A percentile compares a stretch with the other conserved stretches of the same genome.
Evolutionary conservation across 129 eudicot genomes (phyloP).

Genomic region (Arctium lappa): DNA sequence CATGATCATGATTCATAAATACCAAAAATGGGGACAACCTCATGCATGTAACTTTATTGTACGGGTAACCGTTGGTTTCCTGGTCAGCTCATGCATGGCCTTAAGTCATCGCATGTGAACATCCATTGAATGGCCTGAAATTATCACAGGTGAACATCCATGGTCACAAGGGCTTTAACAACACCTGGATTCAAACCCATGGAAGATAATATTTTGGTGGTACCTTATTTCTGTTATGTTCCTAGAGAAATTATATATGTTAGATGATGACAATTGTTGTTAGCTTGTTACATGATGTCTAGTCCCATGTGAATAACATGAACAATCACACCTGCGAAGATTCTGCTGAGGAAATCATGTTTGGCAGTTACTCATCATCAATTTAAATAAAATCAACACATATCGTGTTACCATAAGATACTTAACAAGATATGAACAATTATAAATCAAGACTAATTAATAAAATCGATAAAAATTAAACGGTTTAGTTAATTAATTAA

Average conservation of each 20-base stretch:
- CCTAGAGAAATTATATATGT: constrained; percentile 26
- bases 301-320: constrained; percentile 37
- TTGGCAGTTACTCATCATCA: constrained; percentile 31
- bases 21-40: constrained; percentile 31
- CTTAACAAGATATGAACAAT: too few species aligned
- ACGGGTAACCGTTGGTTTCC: too few species aligned
- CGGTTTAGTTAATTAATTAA: not conserved
- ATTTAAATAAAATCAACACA: too few species aligned
- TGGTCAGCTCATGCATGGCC: too few species aligned
- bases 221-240: constrained; percentile 32
- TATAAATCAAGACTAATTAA: not conserved
- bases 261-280: constrained; percentile 40
- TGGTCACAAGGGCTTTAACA: too few species aligned
- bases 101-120: too few species aligned
- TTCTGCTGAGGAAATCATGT: constrained; percentile 43
- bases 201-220: too few species aligned
- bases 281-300: constrained; percentile 33
- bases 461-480: not conserved
- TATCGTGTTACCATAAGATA: too few species aligned
- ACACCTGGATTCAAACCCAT: too few species aligned
- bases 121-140: too few species aligned
- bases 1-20: constrained; percentile 2
- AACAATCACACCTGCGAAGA: constrained; percentile 48
- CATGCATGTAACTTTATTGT: constrained; percentile 15
- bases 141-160: too few species aligned